Evolutionary conservation across 768 basidiomycete genomes (phyloP), one percentile per base, ranked within the genome.

Genomic region (Collybiopsis luxurians): DNA sequence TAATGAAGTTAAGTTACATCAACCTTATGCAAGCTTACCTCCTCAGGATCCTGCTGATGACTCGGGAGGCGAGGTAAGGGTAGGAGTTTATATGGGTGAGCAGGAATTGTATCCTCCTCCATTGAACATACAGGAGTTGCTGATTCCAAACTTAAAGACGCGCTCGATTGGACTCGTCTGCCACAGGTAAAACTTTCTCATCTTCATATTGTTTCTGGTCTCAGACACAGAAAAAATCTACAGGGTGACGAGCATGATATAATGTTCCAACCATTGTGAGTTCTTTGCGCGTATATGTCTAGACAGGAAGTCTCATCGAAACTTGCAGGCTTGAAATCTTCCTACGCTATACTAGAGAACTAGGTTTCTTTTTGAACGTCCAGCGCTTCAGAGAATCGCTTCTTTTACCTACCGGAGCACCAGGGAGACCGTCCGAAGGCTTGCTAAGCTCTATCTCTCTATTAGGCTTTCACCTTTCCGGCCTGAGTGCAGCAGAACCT

Each of bases 311-410:
- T n/a, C 50, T 66, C 10, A 62, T 76, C 2, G 79, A 76, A 30
- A 79, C 74, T 3, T 68, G 68, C 46, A 89, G 87, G 34, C 66
- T 87, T 3, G 80, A 85, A 62, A 73, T 72, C 23, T 84, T 92
- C 64, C 66, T 84, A 12, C 81, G 79, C 17, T 77, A 88, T 61
- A 76, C 80, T 0, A 66, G 73, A 38, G 78, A 84, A 62, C 76
- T 89, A 55, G 86, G 86, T 4, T 84, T 90, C 64, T 91, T 90
- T 68, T 79, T 92, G 53, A 69, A 76, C 56, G 63, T 69, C 5
- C 55, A 75, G 7, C 76, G 83, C 28, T 79, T 86, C 59, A 78
- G 78, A 44, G 71, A 73, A 34, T 68, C 76, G 3, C 69, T 73
- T 6, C 73, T 87, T 45, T 75, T 78, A 44, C 73, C 78, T 3